These are phyloP conservation scores for Truncatella angustata DNA, from an alignment of 2,329 filamentous ascomycete genomes.

Conservation along the genomic window DNA sequence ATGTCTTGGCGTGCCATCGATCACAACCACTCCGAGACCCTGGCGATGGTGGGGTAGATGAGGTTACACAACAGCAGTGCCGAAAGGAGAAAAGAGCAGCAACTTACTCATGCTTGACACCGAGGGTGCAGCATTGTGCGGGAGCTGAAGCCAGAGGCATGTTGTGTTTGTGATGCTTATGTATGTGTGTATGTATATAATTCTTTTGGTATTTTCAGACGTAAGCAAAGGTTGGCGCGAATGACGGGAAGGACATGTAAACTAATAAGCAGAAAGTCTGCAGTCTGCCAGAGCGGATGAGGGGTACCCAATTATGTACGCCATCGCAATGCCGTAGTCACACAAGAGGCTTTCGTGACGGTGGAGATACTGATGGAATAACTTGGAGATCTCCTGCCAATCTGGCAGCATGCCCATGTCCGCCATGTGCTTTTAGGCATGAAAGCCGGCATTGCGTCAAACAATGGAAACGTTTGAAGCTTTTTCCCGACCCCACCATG, in stretches of 20 bases:
- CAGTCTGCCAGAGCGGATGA: neutral
- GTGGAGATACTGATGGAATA: too few relatives aligned
- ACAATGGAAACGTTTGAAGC: neutral
- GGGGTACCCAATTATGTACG: neutral
- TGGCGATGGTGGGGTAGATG: constrained; percentile 2
- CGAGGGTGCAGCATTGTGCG: constrained; percentile 50
- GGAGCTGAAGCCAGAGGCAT: constrained; percentile 43
- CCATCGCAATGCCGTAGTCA: neutral
- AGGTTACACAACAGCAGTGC: neutral
- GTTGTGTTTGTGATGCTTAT: too few relatives aligned
- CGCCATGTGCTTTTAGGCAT: neutral
- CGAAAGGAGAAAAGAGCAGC: neutral
- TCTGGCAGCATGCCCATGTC: too few relatives aligned
- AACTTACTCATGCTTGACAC: constrained; percentile 53
- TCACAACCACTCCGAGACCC: neutral
- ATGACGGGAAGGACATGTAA: neutral
- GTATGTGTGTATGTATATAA: too few relatives aligned
- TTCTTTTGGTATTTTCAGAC: neutral
- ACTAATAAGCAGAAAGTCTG: neutral
- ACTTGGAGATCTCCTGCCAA: too few relatives aligned
- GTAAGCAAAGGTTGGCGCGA: neutral
- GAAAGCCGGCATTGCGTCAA: neutral
- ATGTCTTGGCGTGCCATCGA: neutral
- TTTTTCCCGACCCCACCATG: neutral
- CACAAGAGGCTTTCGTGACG: neutral